Conservation (phyloP, 2,329 filamentous ascomycete genomes). For the Tolypocladium tropicale region DNA sequence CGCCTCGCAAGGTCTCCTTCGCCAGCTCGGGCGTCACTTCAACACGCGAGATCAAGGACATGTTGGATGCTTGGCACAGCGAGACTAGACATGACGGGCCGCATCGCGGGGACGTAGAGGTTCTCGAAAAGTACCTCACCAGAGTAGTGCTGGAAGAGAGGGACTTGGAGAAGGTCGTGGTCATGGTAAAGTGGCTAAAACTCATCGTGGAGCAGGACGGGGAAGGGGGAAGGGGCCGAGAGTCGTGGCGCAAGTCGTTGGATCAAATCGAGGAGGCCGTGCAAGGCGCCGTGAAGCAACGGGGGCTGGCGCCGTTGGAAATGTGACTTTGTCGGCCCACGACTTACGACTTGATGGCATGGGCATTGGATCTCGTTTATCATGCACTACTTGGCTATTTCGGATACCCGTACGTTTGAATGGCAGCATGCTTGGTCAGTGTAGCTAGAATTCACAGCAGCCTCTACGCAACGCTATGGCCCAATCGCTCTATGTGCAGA, state of each 20-base stretch:
- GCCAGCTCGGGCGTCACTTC: conserved; percentile 30
- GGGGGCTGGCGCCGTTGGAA: conserved; percentile 46
- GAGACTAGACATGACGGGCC: conserved; percentile 67
- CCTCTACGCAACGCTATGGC: neutral
- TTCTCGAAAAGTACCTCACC: conserved; percentile 62
- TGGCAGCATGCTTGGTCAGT: neutral
- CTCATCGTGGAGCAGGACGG: conserved; percentile 42
- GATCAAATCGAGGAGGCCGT: conserved; percentile 36
- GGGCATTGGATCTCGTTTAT: neutral
- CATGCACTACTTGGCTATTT: neutral
- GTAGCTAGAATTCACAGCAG: neutral
- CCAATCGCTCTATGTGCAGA: neutral
- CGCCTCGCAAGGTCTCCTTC: conserved; percentile 37
- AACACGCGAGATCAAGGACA: conserved; percentile 55
- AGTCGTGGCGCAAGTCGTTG: conserved; percentile 36
- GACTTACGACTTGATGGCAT: neutral
- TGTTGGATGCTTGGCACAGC: conserved; percentile 65
- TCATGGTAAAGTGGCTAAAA: conserved; percentile 58
- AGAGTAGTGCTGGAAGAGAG: conserved; percentile 66
- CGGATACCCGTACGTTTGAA: neutral
- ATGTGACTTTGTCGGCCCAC: conserved; percentile 9
- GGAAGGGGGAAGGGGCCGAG: conserved; percentile 23
- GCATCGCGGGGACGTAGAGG: conserved; percentile 65
- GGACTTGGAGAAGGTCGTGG: conserved; percentile 65
- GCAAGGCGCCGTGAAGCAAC: conserved; percentile 42